Evolutionary conservation across 176 grass and related monocot species (phyloP).

Genomic region (Ensete ventricosum): DNA sequence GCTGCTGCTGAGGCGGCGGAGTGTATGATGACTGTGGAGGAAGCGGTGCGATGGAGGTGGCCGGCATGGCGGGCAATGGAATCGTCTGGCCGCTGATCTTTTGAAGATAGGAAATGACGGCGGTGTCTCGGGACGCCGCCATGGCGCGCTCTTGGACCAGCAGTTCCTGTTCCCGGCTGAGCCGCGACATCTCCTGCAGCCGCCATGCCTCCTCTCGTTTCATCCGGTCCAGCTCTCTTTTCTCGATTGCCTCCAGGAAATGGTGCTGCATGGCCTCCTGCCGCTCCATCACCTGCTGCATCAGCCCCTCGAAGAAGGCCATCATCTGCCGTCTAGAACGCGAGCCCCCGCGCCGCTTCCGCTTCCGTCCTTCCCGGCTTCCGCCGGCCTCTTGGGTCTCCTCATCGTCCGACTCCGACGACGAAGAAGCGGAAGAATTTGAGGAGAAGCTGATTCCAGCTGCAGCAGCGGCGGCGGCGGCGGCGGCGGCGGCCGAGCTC

Average conservation of each 20-base stretch:
- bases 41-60: constrained; percentile 36
- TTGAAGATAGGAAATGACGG: constrained; percentile 85
- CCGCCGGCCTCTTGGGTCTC: constrained; percentile 43
- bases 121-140: constrained; percentile 77
- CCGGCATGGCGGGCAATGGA: constrained; percentile 46
- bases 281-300: constrained; percentile 89
- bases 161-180: constrained; percentile 80
- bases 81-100: constrained; percentile 85
- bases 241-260: constrained; percentile 87
- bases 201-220: constrained; percentile 95
- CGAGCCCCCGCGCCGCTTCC: neutral
- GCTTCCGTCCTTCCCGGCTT: constrained; percentile 19
- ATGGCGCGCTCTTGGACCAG: constrained; percentile 74
- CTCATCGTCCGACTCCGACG: constrained; percentile 68
- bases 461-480: constrained; percentile 2
- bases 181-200: constrained; percentile 79
- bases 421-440: constrained; percentile 56
- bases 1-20: constrained; percentile 6
- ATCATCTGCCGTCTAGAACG: constrained; percentile 53
- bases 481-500: neutral
- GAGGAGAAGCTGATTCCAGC: constrained; percentile 75
- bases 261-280: constrained; percentile 93
- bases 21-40: constrained; percentile 12
- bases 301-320: constrained; percentile 83
- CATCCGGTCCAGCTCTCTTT: constrained; percentile 87